Evolutionary conservation across 805 yeast species (phyloP).

Genomic region (Candida oleophila): DNA sequence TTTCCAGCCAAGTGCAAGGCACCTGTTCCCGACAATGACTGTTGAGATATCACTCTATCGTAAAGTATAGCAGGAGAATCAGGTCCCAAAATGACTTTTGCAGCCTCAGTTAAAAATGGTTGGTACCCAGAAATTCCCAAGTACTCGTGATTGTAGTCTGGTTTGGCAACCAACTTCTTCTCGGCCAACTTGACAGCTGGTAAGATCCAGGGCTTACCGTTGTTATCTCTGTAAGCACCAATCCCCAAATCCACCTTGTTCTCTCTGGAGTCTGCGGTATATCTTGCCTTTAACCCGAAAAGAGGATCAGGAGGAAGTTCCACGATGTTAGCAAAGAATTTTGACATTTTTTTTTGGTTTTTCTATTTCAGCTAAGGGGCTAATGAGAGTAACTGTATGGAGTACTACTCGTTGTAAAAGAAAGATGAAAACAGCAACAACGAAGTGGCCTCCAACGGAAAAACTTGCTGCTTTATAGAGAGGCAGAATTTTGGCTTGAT

Average conservation of each 20-base stretch:
- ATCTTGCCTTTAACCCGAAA: slow-evolving; percentile 76
- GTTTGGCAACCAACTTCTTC: slow-evolving; percentile 53
- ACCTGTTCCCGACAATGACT: slow-evolving; percentile 85
- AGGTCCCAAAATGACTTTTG: slow-evolving; percentile 68
- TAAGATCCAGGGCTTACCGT: slow-evolving; percentile 69
- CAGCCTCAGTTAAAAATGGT: slow-evolving; percentile 66
- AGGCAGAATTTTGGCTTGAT: background rate
- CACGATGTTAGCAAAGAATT: slow-evolving; percentile 48
- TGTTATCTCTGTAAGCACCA: slow-evolving; percentile 73
- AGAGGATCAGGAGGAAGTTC: slow-evolving; percentile 84
- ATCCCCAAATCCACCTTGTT: slow-evolving; percentile 83
- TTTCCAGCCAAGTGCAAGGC: slow-evolving; percentile 87
- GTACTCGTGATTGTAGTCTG: slow-evolving; percentile 80
- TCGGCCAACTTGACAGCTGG: slow-evolving; percentile 75
- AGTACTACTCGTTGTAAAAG: background rate
- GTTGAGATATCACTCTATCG: slow-evolving; percentile 58
- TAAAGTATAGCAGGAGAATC: slow-evolving; percentile 53
- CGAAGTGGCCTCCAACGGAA: no score
- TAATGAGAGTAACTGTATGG: no score
- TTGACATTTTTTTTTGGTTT: slow-evolving; percentile 30
- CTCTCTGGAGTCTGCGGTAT: slow-evolving; percentile 52
- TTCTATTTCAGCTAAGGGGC: no score
- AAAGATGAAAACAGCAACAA: background rate
- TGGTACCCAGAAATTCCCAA: slow-evolving; percentile 78
- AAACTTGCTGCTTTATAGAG: background rate